These are phyloP conservation scores for Psilocybe cubensis DNA, from an alignment of 768 basidiomycete species.

Conservation along the genomic window DNA sequence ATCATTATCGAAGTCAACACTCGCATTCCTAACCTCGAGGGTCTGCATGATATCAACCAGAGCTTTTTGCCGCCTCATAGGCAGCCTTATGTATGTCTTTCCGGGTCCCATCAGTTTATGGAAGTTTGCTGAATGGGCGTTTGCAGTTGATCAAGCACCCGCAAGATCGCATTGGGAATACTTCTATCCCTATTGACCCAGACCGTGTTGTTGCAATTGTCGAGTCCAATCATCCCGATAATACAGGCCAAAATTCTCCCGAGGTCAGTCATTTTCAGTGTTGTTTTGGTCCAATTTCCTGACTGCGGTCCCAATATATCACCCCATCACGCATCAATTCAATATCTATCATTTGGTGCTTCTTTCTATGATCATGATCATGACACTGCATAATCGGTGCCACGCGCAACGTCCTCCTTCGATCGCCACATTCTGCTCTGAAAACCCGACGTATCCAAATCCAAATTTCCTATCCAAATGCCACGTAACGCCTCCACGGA, in stretches of 20 bases:
- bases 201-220: constrained; percentile 50
- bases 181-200: constrained; percentile 50
- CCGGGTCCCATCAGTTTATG: too few relatives aligned
- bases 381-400: too few relatives aligned
- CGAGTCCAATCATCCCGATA: constrained; percentile 44
- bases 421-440: too few relatives aligned
- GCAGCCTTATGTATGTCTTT: constrained; percentile 40
- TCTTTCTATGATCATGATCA: too few relatives aligned
- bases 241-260: constrained; percentile 47
- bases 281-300: not conserved
- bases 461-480: too few relatives aligned
- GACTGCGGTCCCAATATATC: not conserved
- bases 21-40: constrained; percentile 47
- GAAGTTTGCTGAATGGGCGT: not conserved
- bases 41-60: constrained; percentile 52
- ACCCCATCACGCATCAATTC: not conserved
- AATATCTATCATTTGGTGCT: too few relatives aligned
- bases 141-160: constrained; percentile 44
- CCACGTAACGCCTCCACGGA: too few relatives aligned
- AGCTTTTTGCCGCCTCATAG: constrained; percentile 46
- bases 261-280: constrained; percentile 36
- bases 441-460: too few relatives aligned
- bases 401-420: too few relatives aligned
- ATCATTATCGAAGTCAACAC: constrained; percentile 57
- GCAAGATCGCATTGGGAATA: constrained; percentile 46